Evolutionary conservation across 768 basidiomycete genomes (phyloP).

Genomic region (Neoboletus magnificus): DNA sequence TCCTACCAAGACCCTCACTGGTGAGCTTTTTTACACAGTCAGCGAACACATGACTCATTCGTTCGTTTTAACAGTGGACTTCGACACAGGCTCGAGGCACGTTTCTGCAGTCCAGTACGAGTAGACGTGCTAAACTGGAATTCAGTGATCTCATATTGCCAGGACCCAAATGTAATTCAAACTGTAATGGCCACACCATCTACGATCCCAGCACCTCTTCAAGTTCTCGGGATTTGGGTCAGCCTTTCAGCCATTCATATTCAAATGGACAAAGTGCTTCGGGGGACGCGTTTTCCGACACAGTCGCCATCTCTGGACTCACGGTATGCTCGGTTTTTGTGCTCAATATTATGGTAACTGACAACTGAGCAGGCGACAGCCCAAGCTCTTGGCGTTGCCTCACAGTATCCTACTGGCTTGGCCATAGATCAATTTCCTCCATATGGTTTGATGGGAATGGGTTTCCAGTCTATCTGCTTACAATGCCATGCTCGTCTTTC

Average conservation of each 20-base stretch:
- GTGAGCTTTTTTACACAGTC: neutral
- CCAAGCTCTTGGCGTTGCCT: constrained; percentile 17
- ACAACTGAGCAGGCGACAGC: constrained; percentile 3
- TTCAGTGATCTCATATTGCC: constrained; percentile 31
- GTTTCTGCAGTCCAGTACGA: neutral
- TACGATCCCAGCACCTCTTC: constrained; percentile 28
- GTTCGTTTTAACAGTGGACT: constrained; percentile 16
- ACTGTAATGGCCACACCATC: constrained; percentile 29
- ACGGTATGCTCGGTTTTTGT: neutral
- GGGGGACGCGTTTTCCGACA: constrained; percentile 11
- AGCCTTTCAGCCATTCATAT: neutral
- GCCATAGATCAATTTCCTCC: constrained; percentile 1
- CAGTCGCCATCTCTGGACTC: constrained; percentile 9
- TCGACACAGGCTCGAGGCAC: constrained; percentile 28
- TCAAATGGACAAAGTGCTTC: neutral
- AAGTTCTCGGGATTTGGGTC: neutral
- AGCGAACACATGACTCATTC: neutral
- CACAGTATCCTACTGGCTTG: constrained; percentile 4
- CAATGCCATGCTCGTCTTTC: constrained; percentile 35
- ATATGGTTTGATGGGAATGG: constrained; percentile 40
- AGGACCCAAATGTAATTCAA: constrained; percentile 16
- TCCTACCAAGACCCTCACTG: neutral
- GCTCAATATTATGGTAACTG: neutral
- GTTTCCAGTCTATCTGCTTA: constrained; percentile 38
- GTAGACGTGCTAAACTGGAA: neutral